phyloP scores from a whole-genome alignment of 164 flowering plant species.

The Sedum album region DNA sequence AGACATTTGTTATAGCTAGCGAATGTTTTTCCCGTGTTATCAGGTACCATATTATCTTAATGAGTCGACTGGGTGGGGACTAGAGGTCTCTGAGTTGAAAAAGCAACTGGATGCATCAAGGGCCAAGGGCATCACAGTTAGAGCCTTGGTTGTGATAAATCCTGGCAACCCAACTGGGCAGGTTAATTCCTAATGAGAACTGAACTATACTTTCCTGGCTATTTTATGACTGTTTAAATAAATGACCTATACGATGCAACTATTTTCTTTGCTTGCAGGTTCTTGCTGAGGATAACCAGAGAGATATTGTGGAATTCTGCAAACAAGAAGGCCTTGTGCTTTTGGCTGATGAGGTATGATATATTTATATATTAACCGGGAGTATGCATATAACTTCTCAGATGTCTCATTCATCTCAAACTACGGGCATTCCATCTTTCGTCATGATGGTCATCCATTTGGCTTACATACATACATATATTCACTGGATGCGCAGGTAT shows the following conservation, averaged over 20 bases:
- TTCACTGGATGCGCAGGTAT: constrained; percentile 46
- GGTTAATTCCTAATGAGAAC: constrained; percentile 28
- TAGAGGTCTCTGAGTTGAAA: constrained; percentile 74
- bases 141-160: constrained; percentile 95
- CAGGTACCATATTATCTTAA: constrained; percentile 97
- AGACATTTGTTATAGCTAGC: not conserved
- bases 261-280: constrained; percentile 38
- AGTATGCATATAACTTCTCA: not conserved
- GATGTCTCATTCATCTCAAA: too few relatives aligned
- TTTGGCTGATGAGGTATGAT: constrained; percentile 93
- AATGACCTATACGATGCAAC: not conserved
- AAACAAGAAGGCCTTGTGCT: constrained; percentile 87
- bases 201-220: not conserved
- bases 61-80: constrained; percentile 93
- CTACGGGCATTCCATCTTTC: not conserved
- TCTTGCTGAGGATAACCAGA: constrained; percentile 85
- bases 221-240: not conserved
- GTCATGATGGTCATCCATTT: not conserved
- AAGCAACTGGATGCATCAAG: constrained; percentile 67
- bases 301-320: constrained; percentile 84
- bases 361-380: not conserved
- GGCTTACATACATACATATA: not conserved
- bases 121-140: constrained; percentile 66
- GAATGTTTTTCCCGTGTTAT: constrained; percentile 8
- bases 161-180: constrained; percentile 99